phyloP scores from a whole-genome alignment of 495 filamentous ascomycete genomes.

The Glarea lozoyensis region DNA sequence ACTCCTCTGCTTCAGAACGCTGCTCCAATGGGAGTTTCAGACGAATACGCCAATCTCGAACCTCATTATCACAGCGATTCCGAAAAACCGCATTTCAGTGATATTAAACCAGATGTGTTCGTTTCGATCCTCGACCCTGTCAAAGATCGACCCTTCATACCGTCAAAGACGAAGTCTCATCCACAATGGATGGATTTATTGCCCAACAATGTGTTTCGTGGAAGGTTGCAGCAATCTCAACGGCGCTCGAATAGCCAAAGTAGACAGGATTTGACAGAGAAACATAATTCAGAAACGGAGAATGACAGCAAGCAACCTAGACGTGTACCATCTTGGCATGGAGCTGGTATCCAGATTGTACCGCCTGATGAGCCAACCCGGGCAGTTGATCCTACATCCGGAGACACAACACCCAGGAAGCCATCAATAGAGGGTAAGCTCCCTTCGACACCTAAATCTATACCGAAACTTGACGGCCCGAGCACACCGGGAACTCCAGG shows the following conservation, averaged over 20 bases:
- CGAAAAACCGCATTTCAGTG: slow-evolving; percentile 6
- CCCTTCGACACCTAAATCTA: too few species aligned
- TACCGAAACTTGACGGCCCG: too few species aligned
- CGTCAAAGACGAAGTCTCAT: slow-evolving; percentile 35
- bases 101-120: slow-evolving; percentile 21
- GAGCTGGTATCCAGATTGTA: too few species aligned
- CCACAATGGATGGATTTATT: slow-evolving; percentile 35
- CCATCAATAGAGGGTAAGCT: too few species aligned
- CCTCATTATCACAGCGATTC: slow-evolving; percentile 13
- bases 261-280: too few species aligned
- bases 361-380: too few species aligned
- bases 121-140: slow-evolving; percentile 33
- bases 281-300: too few species aligned
- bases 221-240: slow-evolving; percentile 3
- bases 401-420: too few species aligned
- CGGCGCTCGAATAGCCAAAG: background rate
- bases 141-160: slow-evolving; percentile 28
- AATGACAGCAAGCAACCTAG: too few species aligned
- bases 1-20: slow-evolving; percentile 8
- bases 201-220: slow-evolving; percentile 17
- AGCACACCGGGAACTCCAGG: too few species aligned
- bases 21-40: slow-evolving; percentile 6
- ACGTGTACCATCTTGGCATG: too few species aligned
- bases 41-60: slow-evolving; percentile 6
- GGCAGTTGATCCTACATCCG: too few species aligned